Conservation (phyloP, 2,329 filamentous ascomycete genomes). For the Diaporthe humulicola region DNA sequence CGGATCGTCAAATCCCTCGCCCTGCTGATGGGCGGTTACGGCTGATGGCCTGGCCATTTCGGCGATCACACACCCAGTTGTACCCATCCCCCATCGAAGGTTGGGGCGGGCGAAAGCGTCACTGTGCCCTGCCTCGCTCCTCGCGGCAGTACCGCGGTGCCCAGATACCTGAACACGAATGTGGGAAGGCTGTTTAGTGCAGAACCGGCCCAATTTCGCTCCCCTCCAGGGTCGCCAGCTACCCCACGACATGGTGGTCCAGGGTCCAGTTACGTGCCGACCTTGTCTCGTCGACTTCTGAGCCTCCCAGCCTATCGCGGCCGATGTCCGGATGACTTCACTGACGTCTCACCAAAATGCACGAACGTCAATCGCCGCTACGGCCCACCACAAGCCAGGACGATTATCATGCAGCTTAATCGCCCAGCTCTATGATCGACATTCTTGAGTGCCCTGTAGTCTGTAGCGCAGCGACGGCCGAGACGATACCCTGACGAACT, state of each 20-base stretch:
- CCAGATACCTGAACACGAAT: background rate
- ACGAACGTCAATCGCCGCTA: background rate
- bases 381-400: slow-evolving; percentile 4
- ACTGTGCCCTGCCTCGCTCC: slow-evolving; percentile 5
- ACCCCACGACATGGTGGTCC: slow-evolving; percentile 24
- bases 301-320: slow-evolving; percentile 26
- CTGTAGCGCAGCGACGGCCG: slow-evolving; percentile 17
- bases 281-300: slow-evolving; percentile 6
- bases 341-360: slow-evolving; percentile 24
- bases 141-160: slow-evolving; percentile 12
- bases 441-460: background rate
- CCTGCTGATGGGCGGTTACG: slow-evolving; percentile 13
- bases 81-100: slow-evolving; percentile 21
- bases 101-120: background rate
- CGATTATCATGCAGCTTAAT: slow-evolving; percentile 18
- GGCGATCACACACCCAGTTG: slow-evolving; percentile 12
- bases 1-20: slow-evolving; percentile 22
- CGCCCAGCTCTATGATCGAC: slow-evolving; percentile 19
- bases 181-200: slow-evolving; percentile 7
- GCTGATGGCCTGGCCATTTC: slow-evolving; percentile 28
- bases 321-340: slow-evolving; percentile 28
- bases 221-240: slow-evolving; percentile 2
- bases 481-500: slow-evolving; percentile 14
- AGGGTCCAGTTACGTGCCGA: slow-evolving; percentile 18
- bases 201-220: slow-evolving; percentile 28